Evolutionary conservation across 1,284 basidiomycete species (phyloP), one percentile per base, ranked within the genome.

Genomic region (Rhodofomes roseus): DNA sequence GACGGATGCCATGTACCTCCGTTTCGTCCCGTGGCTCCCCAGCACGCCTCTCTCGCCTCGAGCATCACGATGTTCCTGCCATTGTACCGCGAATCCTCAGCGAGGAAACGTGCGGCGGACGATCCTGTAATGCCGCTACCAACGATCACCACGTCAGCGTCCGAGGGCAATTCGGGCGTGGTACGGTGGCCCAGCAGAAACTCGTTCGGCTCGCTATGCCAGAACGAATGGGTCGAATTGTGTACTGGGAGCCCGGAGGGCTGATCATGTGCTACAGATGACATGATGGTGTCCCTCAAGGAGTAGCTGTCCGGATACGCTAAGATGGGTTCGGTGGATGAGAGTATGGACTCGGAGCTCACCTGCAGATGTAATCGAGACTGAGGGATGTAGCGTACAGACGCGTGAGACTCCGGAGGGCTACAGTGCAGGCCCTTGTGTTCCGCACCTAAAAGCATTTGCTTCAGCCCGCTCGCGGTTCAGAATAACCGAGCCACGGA

Each of bases 71-170:
- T 67, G 2, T 80, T 67, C 4, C 65, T 61, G n/a, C 50, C 50
- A 34, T 52, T 37, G 34, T 22, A 52, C 22, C 50, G 50, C 9
- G 65, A 67, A n/a, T 73, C 68, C 37, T 65, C 66, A 18, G 78
- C 73, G 6, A 90, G 71, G 31, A 86, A 62, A 58, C 82, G 79
- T 16, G 81, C 81, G 56, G 87, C 71, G 0, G 82, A 78, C 1
- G 85, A 77, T 0, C 87, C 86, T 2, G 87, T 87, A 56, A 90
- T 87, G 0, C 89, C 88, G n/a, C 85, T 88, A 2, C 88, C 89
- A 62, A 90, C 79, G 60, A 90, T 75, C 12, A 89, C 82, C 12
- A 88, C 69, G 65, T 90, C 87, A 1, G 79, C 87, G 61, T 82
- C 72, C 0, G 68, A 64, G 1, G 85, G 84, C 4, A 85, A 59